Conservation (phyloP, 106 monocot genomes). For the Xerophyta viscosa region DNA sequence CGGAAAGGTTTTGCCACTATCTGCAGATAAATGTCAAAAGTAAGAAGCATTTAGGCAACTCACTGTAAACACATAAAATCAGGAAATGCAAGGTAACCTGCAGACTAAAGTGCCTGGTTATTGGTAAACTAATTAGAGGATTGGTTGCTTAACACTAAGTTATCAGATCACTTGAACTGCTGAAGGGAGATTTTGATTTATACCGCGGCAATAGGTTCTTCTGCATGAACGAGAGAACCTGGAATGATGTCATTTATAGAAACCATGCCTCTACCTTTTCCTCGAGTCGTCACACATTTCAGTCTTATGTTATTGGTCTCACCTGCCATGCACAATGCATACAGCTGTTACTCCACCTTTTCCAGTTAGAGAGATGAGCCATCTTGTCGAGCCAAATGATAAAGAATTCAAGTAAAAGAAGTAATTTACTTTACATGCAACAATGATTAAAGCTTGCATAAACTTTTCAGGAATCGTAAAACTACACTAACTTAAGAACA, state of each 20-base stretch:
- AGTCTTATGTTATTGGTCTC: slow-evolving; percentile 26
- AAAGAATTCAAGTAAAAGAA: no score
- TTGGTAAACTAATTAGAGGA: no score
- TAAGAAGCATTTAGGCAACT: slow-evolving; percentile 20
- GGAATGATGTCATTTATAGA: slow-evolving; percentile 47
- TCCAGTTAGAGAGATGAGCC: no score
- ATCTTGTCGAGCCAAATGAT: no score
- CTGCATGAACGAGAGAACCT: slow-evolving; percentile 59
- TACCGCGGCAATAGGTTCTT: slow-evolving; percentile 91
- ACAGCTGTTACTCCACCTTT: no score
- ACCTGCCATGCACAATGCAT: slow-evolving; percentile 18
- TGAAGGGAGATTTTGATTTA: slow-evolving; percentile 8
- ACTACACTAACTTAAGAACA: no score
- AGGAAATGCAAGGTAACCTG: no score
- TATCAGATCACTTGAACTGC: neutral
- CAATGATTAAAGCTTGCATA: no score
- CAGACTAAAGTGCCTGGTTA: no score
- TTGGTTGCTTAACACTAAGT: no score
- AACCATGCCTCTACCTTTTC: slow-evolving; percentile 73
- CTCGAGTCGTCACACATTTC: slow-evolving; percentile 43
- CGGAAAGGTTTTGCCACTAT: slow-evolving; percentile 64
- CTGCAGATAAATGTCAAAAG: slow-evolving; percentile 39
- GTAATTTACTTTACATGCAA: no score
- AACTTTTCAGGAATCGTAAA: no score
- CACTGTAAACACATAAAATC: neutral